Evolutionary conservation across 768 basidiomycete species (phyloP).

Genomic region (Saitozyma podzolica): DNA sequence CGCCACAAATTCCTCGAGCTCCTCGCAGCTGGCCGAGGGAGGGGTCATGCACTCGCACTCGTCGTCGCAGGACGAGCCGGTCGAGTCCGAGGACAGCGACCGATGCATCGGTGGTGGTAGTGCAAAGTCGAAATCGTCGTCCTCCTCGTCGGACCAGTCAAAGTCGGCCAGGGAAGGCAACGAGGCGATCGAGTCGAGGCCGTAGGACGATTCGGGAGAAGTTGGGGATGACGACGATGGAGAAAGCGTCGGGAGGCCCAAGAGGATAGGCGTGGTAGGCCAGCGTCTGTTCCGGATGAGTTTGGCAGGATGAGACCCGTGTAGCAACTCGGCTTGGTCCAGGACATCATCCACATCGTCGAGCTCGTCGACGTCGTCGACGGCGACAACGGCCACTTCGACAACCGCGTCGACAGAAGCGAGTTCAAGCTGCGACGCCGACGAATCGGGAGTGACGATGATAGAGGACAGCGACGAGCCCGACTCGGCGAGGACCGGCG

Average conservation of each 20-base stretch:
- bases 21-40: slow-evolving; percentile 4
- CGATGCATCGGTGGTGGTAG: slow-evolving; percentile 36
- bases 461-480: too few species aligned
- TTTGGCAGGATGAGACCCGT: too few species aligned
- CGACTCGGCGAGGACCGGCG: not conserved
- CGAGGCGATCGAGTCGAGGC: not conserved
- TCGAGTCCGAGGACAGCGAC: slow-evolving; percentile 25
- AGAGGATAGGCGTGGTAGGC: not conserved
- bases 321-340: not conserved
- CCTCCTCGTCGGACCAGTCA: slow-evolving; percentile 14
- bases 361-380: slow-evolving; percentile 17
- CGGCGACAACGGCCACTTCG: slow-evolving; percentile 8
- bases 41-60: slow-evolving; percentile 31
- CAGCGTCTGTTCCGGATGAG: not conserved
- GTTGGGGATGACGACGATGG: slow-evolving; percentile 5
- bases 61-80: slow-evolving; percentile 9
- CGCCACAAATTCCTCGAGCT: slow-evolving; percentile 10
- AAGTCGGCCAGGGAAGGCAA: not conserved
- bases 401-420: not conserved
- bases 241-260: not conserved
- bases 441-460: not conserved
- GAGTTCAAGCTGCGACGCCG: not conserved
- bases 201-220: not conserved
- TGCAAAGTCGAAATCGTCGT: slow-evolving; percentile 20
- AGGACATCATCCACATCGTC: slow-evolving; percentile 2